Conservation (phyloP, 441 rosid genomes). For the Arabidopsis lyrata region DNA sequence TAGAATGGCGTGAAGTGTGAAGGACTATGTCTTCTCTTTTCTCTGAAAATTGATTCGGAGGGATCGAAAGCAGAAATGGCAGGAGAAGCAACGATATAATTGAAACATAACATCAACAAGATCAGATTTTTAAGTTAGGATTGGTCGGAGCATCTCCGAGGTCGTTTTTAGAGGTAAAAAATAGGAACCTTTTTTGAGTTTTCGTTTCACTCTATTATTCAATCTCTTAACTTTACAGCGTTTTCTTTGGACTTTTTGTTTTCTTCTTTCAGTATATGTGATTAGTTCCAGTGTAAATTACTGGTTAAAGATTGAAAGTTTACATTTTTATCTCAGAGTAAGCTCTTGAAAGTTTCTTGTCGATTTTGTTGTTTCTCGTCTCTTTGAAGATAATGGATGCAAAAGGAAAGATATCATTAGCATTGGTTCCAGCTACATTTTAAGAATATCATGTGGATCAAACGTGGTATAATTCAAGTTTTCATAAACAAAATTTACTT, state of each 20-base stretch:
- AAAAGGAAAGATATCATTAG: slow-evolving; percentile 67
- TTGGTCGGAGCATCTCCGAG: neutral
- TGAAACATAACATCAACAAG: neutral
- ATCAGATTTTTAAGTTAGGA: neutral
- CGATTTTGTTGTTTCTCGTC: neutral
- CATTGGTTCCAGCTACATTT: slow-evolving; percentile 84
- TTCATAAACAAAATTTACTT: neutral
- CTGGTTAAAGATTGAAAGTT: neutral
- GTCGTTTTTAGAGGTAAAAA: slow-evolving; percentile 1
- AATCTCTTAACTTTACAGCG: neutral
- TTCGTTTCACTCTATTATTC: neutral
- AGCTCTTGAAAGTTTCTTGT: neutral
- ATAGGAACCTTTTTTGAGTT: neutral
- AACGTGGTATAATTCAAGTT: slow-evolving; percentile 53
- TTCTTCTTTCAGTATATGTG: neutral
- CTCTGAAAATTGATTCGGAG: neutral
- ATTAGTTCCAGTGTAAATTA: neutral
- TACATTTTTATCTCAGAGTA: neutral
- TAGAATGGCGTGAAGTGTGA: neutral
- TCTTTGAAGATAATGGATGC: slow-evolving; percentile 69
- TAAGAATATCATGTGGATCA: slow-evolving; percentile 86
- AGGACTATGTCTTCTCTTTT: neutral
- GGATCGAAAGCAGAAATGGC: slow-evolving; percentile 1
- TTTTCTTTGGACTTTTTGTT: neutral
- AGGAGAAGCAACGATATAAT: neutral